Conservation (phyloP, 352 stramenopile species). For the Blastocystis sp. region DNA sequence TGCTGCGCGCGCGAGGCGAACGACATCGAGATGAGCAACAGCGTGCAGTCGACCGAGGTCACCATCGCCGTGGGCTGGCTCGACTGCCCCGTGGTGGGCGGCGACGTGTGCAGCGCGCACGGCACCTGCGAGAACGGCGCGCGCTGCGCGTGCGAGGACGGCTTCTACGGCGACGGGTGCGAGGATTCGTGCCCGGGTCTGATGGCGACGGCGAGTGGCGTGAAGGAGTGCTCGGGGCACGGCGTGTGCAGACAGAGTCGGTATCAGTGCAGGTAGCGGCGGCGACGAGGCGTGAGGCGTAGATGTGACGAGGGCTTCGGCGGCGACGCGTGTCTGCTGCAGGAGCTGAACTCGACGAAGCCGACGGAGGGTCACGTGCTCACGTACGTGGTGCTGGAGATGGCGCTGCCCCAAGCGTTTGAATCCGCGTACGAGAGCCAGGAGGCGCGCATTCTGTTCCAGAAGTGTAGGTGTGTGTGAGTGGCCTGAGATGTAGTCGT, state of each 20-base stretch:
- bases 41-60: constrained; percentile 37
- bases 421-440: neutral
- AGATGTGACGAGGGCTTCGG: constrained; percentile 6
- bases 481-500: neutral
- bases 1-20: constrained; percentile 59
- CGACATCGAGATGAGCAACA: constrained; percentile 8
- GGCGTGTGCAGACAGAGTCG: neutral
- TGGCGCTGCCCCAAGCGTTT: neutral
- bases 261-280: neutral
- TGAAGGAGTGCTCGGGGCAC: constrained; percentile 30
- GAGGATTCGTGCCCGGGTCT: constrained; percentile 30
- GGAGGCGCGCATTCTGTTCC: neutral
- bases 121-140: constrained; percentile 29
- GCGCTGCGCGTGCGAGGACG: constrained; percentile 8
- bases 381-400: neutral
- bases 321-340: neutral
- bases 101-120: constrained; percentile 26
- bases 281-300: neutral
- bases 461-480: neutral
- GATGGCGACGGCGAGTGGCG: neutral
- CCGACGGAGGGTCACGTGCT: constrained; percentile 16
- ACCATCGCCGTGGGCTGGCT: constrained; percentile 29
- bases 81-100: neutral
- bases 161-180: constrained; percentile 30
- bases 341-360: neutral